Evolutionary conservation across 768 basidiomycete genomes (phyloP).

Genomic region (Boletus barrowsii): DNA sequence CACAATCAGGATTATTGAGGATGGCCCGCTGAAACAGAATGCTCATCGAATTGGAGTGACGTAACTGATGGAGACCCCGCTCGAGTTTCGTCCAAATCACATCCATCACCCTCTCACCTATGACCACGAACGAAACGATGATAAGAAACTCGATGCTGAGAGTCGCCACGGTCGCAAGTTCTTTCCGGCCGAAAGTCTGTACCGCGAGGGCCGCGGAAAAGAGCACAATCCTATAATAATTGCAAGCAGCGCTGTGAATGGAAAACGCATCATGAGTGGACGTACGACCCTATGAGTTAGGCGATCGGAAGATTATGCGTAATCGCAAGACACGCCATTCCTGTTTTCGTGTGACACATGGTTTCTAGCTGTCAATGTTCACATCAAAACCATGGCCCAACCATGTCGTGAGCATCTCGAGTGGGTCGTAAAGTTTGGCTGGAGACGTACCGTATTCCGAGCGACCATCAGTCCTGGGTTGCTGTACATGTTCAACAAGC

Average conservation of each 20-base stretch:
- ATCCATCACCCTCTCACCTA: conserved; percentile 1
- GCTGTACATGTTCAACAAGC: conserved; percentile 10
- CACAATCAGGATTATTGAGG: too few species aligned
- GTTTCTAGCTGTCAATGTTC: not conserved
- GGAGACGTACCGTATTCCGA: too few species aligned
- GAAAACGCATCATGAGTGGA: not conserved
- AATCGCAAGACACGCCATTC: conserved; percentile 10
- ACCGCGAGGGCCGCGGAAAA: conserved; percentile 5
- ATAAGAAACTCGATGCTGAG: conserved; percentile 9
- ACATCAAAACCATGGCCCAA: too few species aligned
- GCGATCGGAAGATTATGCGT: conserved; percentile 16
- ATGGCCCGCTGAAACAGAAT: too few species aligned
- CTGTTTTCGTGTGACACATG: conserved; percentile 1
- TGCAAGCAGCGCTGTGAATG: not conserved
- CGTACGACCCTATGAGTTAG: conserved; percentile 16
- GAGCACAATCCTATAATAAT: conserved; percentile 2
- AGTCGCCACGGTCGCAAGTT: not conserved
- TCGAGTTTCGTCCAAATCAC: not conserved
- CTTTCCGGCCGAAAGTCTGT: conserved; percentile 4
- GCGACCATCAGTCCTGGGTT: not conserved
- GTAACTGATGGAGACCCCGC: too few species aligned
- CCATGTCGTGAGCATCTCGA: too few species aligned
- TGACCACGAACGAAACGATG: not conserved
- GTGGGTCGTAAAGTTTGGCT: too few species aligned
- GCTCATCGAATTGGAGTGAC: too few species aligned